Conservation (phyloP, 2,329 filamentous ascomycete species). For the Gnomoniopsis sp. region DNA sequence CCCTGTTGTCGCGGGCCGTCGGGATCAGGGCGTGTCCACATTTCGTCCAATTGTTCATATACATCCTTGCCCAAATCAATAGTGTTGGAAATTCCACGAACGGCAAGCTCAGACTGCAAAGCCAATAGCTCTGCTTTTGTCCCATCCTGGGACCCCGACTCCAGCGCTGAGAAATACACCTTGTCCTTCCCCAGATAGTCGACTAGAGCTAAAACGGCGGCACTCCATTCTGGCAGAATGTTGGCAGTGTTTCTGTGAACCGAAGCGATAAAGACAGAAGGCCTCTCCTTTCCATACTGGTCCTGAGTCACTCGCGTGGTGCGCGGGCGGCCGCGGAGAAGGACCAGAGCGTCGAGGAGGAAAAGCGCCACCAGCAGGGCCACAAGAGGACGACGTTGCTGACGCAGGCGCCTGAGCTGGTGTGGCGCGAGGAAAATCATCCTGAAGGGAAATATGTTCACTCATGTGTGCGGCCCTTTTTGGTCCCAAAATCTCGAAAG, state of each 20-base stretch:
- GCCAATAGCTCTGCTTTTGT: slow-evolving; percentile 60
- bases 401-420: slow-evolving; percentile 29
- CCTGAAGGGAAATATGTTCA: not conserved
- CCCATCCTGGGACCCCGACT: slow-evolving; percentile 66
- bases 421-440: slow-evolving; percentile 33
- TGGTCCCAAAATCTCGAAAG: too few species aligned
- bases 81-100: slow-evolving; percentile 47
- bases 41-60: slow-evolving; percentile 54
- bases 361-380: slow-evolving; percentile 30
- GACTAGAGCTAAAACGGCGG: slow-evolving; percentile 53
- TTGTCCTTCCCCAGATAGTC: slow-evolving; percentile 57
- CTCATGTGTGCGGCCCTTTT: not conserved
- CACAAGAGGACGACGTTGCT: slow-evolving; percentile 31
- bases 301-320: slow-evolving; percentile 26
- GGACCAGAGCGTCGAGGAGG: slow-evolving; percentile 30
- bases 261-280: slow-evolving; percentile 60
- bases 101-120: slow-evolving; percentile 51
- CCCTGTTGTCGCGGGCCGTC: slow-evolving; percentile 41
- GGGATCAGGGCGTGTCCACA: slow-evolving; percentile 36
- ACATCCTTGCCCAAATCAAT: slow-evolving; percentile 54
- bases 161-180: slow-evolving; percentile 62
- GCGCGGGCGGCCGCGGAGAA: slow-evolving; percentile 28
- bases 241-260: slow-evolving; percentile 65
- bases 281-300: slow-evolving; percentile 22
- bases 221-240: slow-evolving; percentile 58